These are phyloP conservation scores for Amyloporia xantha DNA, from an alignment of 768 basidiomycete species.

Conservation along the genomic window DNA sequence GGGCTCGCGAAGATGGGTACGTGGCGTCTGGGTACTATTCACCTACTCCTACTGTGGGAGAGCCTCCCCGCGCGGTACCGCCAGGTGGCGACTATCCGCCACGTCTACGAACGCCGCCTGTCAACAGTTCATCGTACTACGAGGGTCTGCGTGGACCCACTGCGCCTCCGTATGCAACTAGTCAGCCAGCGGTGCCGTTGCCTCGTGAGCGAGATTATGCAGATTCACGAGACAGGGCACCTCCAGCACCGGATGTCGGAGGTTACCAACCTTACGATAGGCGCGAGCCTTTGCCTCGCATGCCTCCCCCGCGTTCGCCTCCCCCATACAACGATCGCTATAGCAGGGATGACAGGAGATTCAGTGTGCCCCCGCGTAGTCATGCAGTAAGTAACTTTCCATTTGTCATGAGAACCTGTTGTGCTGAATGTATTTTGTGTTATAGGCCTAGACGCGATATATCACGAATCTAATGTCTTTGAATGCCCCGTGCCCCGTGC, in stretches of 20 bases:
- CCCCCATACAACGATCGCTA: constrained; percentile 14
- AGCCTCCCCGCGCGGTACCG: constrained; percentile 1
- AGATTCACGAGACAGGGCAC: constrained; percentile 9
- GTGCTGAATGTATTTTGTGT: background rate
- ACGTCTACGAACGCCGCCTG: constrained; percentile 14
- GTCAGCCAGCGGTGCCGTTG: constrained; percentile 6
- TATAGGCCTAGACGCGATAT: background rate
- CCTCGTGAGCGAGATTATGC: constrained; percentile 13
- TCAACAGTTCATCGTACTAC: constrained; percentile 11
- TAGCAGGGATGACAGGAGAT: constrained; percentile 19
- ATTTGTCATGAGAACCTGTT: background rate
- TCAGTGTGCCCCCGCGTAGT: constrained; percentile 7
- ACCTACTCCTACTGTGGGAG: constrained; percentile 4
- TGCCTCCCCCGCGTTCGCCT: constrained; percentile 18
- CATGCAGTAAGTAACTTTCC: background rate
- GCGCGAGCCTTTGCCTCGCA: constrained; percentile 8
- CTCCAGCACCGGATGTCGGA: constrained; percentile 4
- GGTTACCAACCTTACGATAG: constrained; percentile 15
- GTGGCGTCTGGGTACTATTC: constrained; percentile 11
- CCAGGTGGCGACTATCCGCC: constrained; percentile 12
- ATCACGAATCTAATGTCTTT: background rate
- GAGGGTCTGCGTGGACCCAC: constrained; percentile 12
- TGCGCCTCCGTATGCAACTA: constrained; percentile 6
- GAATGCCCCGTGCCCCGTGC: background rate
- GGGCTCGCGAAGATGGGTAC: constrained; percentile 20